phyloP scores from a whole-genome alignment of 2,329 filamentous ascomycete genomes.

The Seiridium unicorne region DNA sequence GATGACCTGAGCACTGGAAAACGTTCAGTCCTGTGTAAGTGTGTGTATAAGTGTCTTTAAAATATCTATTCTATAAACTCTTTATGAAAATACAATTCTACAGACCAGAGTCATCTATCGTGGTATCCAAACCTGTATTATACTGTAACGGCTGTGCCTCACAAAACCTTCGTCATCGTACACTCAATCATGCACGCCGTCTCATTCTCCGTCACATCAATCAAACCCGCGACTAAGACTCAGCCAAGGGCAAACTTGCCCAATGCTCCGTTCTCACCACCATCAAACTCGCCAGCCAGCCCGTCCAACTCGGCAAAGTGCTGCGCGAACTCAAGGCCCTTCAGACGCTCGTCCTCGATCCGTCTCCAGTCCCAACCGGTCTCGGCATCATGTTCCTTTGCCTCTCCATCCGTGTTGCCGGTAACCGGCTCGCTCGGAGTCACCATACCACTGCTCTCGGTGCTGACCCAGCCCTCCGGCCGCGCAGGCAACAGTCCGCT shows the following conservation, averaged over 20 bases:
- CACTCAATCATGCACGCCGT: not conserved
- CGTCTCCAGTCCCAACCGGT: constrained; percentile 57
- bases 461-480: constrained; percentile 62
- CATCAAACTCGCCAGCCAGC: constrained; percentile 50
- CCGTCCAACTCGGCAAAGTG: constrained; percentile 59
- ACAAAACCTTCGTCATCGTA: too few species aligned
- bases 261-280: constrained; percentile 50
- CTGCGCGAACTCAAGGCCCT: constrained; percentile 52
- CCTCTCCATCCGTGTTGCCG: constrained; percentile 35
- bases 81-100: not conserved
- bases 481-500: constrained; percentile 72
- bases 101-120: not conserved
- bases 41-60: constrained; percentile 1
- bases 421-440: constrained; percentile 19
- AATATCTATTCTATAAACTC: not conserved
- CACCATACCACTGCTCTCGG: constrained; percentile 26
- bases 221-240: not conserved
- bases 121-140: not conserved
- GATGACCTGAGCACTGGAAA: too few species aligned
- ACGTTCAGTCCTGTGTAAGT: not conserved
- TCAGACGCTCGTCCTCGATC: constrained; percentile 53
- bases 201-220: not conserved
- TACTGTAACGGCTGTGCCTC: too few species aligned
- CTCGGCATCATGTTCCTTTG: constrained; percentile 33
- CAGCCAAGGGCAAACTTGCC: constrained; percentile 45